Conservation (phyloP, 164 flowering plant genomes). For the Liquidambar formosana region DNA sequence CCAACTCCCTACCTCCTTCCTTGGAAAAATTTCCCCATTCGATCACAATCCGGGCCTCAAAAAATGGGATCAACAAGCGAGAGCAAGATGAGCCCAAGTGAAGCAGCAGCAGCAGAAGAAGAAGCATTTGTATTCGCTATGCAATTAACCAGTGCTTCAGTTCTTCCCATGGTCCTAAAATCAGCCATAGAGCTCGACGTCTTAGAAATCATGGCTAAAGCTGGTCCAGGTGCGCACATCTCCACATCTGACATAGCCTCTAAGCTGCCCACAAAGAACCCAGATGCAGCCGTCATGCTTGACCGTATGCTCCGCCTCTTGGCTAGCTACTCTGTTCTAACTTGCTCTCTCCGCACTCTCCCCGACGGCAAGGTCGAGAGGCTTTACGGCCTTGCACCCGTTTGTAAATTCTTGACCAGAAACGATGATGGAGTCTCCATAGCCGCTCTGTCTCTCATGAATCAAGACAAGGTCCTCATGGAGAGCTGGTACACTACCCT, state of each 20-base stretch:
- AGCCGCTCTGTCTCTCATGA: conserved; percentile 68
- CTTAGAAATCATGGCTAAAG: conserved; percentile 63
- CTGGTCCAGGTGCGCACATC: conserved; percentile 48
- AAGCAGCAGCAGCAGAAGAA: conserved; percentile 27
- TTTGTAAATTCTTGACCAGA: conserved; percentile 66
- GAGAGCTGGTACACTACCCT: conserved; percentile 74
- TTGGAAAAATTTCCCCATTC: too few species aligned
- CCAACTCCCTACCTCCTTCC: too few species aligned
- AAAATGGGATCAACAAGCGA: conserved; percentile 33
- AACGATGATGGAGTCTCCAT: conserved; percentile 72
- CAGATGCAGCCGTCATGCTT: conserved; percentile 64
- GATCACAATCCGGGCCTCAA: too few species aligned
- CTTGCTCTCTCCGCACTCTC: conserved; percentile 32
- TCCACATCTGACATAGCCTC: conserved; percentile 62
- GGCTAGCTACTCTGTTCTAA: conserved; percentile 64
- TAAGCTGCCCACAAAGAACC: conserved; percentile 62
- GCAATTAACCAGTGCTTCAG: conserved; percentile 61
- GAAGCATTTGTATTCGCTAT: conserved; percentile 61
- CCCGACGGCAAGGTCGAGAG: conserved; percentile 57
- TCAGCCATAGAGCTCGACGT: conserved; percentile 74
- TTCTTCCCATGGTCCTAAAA: conserved; percentile 72
- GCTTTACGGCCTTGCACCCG: conserved; percentile 75
- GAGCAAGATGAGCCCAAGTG: conserved; percentile 27
- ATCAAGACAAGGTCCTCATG: conserved; percentile 87
- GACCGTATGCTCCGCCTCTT: conserved; percentile 78